These are phyloP conservation scores for Pulveroboletus sp. DNA, from an alignment of 768 basidiomycete species.

Conservation along the genomic window DNA sequence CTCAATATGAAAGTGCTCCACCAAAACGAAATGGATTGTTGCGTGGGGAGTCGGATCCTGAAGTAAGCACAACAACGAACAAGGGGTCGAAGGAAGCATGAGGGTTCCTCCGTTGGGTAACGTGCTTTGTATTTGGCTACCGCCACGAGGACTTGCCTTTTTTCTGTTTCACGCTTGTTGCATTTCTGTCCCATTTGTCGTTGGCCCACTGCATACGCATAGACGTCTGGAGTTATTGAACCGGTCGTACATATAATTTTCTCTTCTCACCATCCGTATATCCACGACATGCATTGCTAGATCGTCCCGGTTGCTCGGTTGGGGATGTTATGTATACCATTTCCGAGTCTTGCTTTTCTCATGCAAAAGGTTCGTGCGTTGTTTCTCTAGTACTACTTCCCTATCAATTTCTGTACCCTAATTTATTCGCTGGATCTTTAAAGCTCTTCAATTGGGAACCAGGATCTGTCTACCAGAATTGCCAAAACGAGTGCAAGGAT, in stretches of 20 bases:
- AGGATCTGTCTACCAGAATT: not conserved
- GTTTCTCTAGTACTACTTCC: not conserved
- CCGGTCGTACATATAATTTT: constrained; percentile 3
- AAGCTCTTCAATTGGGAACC: no score
- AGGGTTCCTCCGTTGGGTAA: constrained; percentile 5
- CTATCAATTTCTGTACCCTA: constrained; percentile 20
- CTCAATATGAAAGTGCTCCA: constrained; percentile 24
- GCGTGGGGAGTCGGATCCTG: constrained; percentile 31
- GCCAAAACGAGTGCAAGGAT: not conserved
- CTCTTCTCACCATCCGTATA: constrained; percentile 14
- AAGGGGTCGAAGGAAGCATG: constrained; percentile 26
- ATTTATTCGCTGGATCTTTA: constrained; percentile 11
- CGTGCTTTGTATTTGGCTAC: constrained; percentile 11
- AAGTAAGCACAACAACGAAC: constrained; percentile 19
- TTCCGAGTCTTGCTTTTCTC: not conserved
- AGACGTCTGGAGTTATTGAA: constrained; percentile 8
- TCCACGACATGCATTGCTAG: constrained; percentile 25
- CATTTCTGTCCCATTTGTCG: not conserved
- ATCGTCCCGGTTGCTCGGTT: constrained; percentile 12
- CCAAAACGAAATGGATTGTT: constrained; percentile 26
- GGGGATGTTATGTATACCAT: constrained; percentile 20
- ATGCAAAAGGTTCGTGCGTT: not conserved
- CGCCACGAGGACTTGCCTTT: not conserved
- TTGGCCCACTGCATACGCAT: constrained; percentile 11
- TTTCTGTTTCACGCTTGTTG: constrained; percentile 8